Evolutionary conservation across 495 filamentous ascomycete genomes (phyloP).

Genomic region (Staphylotrichum longicolle): DNA sequence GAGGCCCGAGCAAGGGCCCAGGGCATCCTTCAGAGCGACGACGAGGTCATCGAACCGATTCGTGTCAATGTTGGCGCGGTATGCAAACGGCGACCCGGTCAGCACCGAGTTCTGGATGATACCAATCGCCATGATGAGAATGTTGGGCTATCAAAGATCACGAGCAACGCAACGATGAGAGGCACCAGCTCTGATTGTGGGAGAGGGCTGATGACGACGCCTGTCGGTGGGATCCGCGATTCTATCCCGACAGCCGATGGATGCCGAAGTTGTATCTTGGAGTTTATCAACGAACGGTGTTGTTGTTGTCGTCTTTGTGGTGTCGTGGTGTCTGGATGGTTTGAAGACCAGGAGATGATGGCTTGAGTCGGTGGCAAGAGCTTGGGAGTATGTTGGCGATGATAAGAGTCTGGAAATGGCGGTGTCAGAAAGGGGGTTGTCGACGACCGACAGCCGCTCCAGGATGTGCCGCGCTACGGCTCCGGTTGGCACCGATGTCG

Average conservation of each 20-base stretch:
- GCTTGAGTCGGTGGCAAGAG: background rate
- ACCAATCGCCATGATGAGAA: slow-evolving; percentile 30
- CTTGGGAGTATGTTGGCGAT: background rate
- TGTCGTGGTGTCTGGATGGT: background rate
- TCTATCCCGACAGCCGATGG: slow-evolving; percentile 1
- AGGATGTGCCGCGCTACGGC: slow-evolving; percentile 17
- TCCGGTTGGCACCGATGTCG: slow-evolving; percentile 28
- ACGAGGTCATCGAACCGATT: slow-evolving; percentile 72
- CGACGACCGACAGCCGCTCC: background rate
- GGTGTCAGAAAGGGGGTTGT: slow-evolving; percentile 23
- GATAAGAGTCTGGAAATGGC: slow-evolving; percentile 25
- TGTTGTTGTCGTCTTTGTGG: background rate
- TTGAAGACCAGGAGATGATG: background rate
- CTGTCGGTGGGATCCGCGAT: background rate
- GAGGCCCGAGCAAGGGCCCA: slow-evolving; percentile 77
- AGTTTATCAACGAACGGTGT: background rate
- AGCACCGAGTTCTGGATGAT: slow-evolving; percentile 20
- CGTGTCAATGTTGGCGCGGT: slow-evolving; percentile 12
- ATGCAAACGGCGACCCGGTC: slow-evolving; percentile 14
- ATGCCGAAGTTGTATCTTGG: slow-evolving; percentile 10
- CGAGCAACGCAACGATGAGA: background rate
- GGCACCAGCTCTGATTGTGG: background rate
- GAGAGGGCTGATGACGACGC: background rate
- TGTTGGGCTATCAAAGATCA: background rate
- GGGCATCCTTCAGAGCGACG: slow-evolving; percentile 61